These are phyloP conservation scores for Hypholoma fasciculare DNA, from an alignment of 768 basidiomycete genomes.

Conservation along the genomic window DNA sequence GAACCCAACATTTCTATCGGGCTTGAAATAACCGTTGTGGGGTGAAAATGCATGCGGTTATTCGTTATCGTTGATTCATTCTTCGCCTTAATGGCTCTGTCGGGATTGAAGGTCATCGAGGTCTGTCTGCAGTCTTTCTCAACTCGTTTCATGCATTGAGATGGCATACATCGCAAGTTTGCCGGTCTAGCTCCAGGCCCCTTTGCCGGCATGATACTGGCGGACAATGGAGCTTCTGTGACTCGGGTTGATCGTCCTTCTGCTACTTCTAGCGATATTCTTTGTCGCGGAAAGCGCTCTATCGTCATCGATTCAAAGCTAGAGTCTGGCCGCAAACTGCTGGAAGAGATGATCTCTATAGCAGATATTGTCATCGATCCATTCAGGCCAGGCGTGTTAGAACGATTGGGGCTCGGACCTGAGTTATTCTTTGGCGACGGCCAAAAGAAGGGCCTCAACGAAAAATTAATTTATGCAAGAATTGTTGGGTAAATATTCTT, in stretches of 20 bases:
- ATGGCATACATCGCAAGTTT: constrained; percentile 44
- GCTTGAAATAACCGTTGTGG: constrained; percentile 18
- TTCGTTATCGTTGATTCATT: neutral
- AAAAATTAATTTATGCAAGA: constrained; percentile 70
- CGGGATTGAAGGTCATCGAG: constrained; percentile 53
- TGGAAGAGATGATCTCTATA: constrained; percentile 56
- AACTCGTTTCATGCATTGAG: neutral
- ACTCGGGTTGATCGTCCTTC: constrained; percentile 71
- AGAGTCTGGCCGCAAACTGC: constrained; percentile 51
- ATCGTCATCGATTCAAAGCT: constrained; percentile 68
- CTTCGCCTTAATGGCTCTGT: constrained; percentile 41
- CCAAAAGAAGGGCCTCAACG: constrained; percentile 51
- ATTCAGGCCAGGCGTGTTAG: constrained; percentile 82
- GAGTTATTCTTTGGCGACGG: constrained; percentile 63
- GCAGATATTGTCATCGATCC: constrained; percentile 87
- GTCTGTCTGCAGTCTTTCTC: constrained; percentile 20
- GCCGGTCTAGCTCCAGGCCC: constrained; percentile 83
- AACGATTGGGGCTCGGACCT: constrained; percentile 75
- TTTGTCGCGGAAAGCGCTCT: constrained; percentile 79
- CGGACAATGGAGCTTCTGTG: constrained; percentile 80
- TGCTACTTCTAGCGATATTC: constrained; percentile 44
- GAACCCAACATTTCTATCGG: constrained; percentile 17
- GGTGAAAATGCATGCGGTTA: constrained; percentile 1
- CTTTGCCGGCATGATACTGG: constrained; percentile 74
- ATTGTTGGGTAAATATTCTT: constrained; percentile 59